Percentiles rank a stretch among this genome's conserved stretches.
These are phyloP conservation scores for Phialemoniopsis sp. DNA, from an alignment of 2,329 filamentous ascomycete species.

Conservation along the genomic window DNA sequence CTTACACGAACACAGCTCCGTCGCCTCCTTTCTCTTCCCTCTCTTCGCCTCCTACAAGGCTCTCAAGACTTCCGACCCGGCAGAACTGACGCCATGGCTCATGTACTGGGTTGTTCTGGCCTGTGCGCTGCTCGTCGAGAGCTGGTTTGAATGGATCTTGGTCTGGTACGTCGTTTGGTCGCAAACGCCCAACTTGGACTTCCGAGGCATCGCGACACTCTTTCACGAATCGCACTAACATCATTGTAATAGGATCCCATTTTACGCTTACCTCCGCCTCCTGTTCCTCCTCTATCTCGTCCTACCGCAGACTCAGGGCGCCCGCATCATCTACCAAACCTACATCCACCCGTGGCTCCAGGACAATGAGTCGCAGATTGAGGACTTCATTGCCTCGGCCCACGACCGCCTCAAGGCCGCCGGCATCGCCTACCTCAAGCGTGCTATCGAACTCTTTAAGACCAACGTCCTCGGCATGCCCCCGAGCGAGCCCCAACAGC, in stretches of 20 bases:
- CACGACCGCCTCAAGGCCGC: conserved; percentile 76
- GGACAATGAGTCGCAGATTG: conserved; percentile 84
- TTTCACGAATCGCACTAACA: not conserved
- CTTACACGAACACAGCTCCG: conserved; percentile 51
- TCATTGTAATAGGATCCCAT: conserved; percentile 62
- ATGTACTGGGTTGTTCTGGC: conserved; percentile 98
- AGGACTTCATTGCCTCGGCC: conserved; percentile 77
- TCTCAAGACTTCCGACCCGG: conserved; percentile 85
- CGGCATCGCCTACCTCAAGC: conserved; percentile 72
- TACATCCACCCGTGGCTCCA: conserved; percentile 85
- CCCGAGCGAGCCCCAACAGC: conserved; percentile 38
- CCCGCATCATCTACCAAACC: conserved; percentile 77
- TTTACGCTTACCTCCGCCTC: conserved; percentile 89
- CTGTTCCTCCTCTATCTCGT: conserved; percentile 89
- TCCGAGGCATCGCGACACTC: not conserved
- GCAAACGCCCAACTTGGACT: not conserved
- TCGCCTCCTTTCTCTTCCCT: conserved; percentile 88
- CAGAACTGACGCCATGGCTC: conserved; percentile 90
- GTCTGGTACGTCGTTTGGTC: conserved; percentile 53
- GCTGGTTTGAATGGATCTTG: conserved; percentile 82
- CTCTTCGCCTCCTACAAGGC: conserved; percentile 98
- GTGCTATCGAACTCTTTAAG: conserved; percentile 66
- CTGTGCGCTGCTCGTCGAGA: conserved; percentile 76
- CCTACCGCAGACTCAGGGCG: conserved; percentile 94
- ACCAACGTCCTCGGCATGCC: conserved; percentile 77